A percentile compares a stretch with the other conserved stretches of the same genome.
phyloP scores from a whole-genome alignment of 2,329 filamentous ascomycete species.

The Aspergillus melleus region DNA sequence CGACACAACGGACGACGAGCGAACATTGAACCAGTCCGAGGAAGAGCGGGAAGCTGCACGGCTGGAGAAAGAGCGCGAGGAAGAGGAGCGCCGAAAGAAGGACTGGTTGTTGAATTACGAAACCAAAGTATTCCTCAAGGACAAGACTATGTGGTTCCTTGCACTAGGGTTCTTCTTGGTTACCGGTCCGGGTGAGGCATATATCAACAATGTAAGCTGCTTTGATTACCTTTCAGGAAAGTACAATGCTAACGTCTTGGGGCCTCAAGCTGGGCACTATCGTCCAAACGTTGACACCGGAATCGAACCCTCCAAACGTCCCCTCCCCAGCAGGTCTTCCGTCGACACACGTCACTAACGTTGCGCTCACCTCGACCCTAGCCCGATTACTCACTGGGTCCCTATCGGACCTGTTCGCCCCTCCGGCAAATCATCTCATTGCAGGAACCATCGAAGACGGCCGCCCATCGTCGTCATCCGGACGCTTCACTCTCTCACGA shows the following conservation, averaged over 20 bases:
- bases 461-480: conserved; percentile 37
- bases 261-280: conserved; percentile 70
- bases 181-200: conserved; percentile 92
- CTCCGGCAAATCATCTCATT: conserved; percentile 61
- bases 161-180: conserved; percentile 89
- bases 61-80: conserved; percentile 46
- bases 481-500: conserved; percentile 66
- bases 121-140: conserved; percentile 78
- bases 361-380: conserved; percentile 87
- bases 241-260: neutral
- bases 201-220: conserved; percentile 76
- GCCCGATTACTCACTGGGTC: conserved; percentile 87
- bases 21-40: conserved; percentile 28
- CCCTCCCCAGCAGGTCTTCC: conserved; percentile 61
- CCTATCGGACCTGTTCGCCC: conserved; percentile 83
- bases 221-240: too few relatives aligned
- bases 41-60: conserved; percentile 25
- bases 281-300: conserved; percentile 76
- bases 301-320: conserved; percentile 53
- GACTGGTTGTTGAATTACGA: conserved; percentile 89
- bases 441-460: conserved; percentile 48
- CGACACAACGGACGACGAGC: conserved; percentile 40
- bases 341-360: conserved; percentile 83
- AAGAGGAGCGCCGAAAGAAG: conserved; percentile 71
- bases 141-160: conserved; percentile 95